phyloP scores from a whole-genome alignment of 2,329 filamentous ascomycete genomes.

The Sporothrix humicola region DNA sequence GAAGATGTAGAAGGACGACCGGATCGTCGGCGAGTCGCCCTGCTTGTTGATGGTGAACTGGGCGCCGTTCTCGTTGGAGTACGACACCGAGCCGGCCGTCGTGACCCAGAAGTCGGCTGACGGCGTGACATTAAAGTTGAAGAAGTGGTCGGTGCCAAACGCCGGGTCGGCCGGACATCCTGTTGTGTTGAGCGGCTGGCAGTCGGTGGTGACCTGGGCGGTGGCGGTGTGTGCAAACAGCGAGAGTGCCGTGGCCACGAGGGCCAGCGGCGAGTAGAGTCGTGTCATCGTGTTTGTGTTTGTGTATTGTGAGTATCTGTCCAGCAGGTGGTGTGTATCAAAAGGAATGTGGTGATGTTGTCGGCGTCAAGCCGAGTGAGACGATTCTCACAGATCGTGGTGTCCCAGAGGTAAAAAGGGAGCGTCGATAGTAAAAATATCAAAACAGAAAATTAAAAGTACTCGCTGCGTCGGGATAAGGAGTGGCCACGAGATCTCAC shows the following conservation, averaged over 20 bases:
- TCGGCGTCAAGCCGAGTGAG: conserved; percentile 24
- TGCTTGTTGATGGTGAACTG: conserved; percentile 72
- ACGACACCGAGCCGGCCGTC: conserved; percentile 68
- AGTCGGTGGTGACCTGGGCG: conserved; percentile 78
- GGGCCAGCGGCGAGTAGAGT: conserved; percentile 3
- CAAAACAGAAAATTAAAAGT: background rate
- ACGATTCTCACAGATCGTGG: background rate
- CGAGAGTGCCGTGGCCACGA: conserved; percentile 25
- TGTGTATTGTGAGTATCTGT: conserved; percentile 15
- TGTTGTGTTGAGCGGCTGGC: conserved; percentile 74
- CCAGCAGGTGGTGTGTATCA: conserved; percentile 7
- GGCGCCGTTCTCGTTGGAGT: conserved; percentile 64
- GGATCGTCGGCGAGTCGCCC: conserved; percentile 78
- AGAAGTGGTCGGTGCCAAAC: conserved; percentile 67
- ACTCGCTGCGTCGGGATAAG: conserved; percentile 12
- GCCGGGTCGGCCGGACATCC: conserved; percentile 74
- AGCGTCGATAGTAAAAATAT: background rate
- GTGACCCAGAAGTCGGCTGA: conserved; percentile 69
- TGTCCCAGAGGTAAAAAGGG: background rate
- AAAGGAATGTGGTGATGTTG: conserved; percentile 8
- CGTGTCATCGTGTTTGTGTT: conserved; percentile 9
- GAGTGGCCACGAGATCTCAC: conserved; percentile 12
- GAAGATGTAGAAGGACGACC: conserved; percentile 83
- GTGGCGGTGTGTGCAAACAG: conserved; percentile 40
- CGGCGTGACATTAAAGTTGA: conserved; percentile 65